Evolutionary conservation across 805 yeast genomes (phyloP), one percentile per base, ranked within the genome.

Genomic region (Pichia kluyveri): DNA sequence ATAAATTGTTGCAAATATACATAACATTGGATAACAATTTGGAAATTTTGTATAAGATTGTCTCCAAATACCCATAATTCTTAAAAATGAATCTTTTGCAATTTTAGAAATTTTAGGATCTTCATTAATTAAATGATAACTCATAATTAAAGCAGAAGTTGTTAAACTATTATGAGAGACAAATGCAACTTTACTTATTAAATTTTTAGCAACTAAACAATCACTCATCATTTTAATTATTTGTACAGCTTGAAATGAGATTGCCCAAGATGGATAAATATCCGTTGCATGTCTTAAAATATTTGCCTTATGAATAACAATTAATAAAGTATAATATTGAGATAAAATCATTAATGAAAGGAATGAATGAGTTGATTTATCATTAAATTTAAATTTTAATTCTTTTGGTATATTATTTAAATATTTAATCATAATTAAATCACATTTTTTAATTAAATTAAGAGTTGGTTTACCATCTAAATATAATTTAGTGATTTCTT

Each of bases 191-290:
- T 54, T 52, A 6, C 44, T 32, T n/a, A 60, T 57, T 79, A 80
- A 32, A 77, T 80, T 55, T 71, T 73, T 83, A 40, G 72, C 75
- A 31, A 72, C 61, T 51, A 84, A 55, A 47, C 75, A 77, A 45
- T 80, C 81, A 36, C 77, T 68, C 46, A 84, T 81, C 43, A 77
- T 70, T 12, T 83, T 75, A 50, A 85, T 80, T 80, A 83, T 81
- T 56, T 85, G 78, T 1, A 89, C 86, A 1, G 91, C 87, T 62
- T 83, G 88, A 68, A 85, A 86, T 2, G 89, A 83, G 44, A 85
- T 83, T 5, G 88, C 86, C 84, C 87, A 80, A 4, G 86, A 78
- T 4, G 88, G 87, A 42, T 60, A 60, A 17, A 44, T 43, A 39
- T 59, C 58, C 0, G 56, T 54, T 36, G 57, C 31, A 14, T 56